These are phyloP conservation scores for Aspergillus phoenicis DNA, from an alignment of 2,329 filamentous ascomycete genomes.

Conservation along the genomic window DNA sequence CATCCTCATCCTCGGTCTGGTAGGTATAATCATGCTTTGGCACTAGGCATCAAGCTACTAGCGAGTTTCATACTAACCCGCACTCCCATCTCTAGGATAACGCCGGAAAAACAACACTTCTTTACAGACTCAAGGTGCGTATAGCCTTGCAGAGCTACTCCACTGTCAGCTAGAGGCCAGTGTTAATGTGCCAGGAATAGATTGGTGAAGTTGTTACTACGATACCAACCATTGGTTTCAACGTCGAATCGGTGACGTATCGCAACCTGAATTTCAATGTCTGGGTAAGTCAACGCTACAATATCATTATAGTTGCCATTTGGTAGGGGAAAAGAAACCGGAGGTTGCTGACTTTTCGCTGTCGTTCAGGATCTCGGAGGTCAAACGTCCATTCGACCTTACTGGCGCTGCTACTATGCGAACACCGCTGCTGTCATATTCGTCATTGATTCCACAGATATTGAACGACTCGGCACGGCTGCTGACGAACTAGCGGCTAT, in stretches of 20 bases:
- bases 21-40: conserved; percentile 52
- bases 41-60: conserved; percentile 8
- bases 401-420: conserved; percentile 99
- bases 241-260: conserved; percentile 98
- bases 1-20: conserved; percentile 90
- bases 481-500: conserved; percentile 91
- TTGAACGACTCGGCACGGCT: conserved; percentile 89
- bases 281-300: conserved; percentile 66
- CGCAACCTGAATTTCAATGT: conserved; percentile 99
- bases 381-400: conserved; percentile 97
- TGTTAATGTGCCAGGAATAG: conserved; percentile 49
- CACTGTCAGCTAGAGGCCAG: background rate
- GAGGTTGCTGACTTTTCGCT: conserved; percentile 1
- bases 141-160: background rate
- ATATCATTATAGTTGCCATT: background rate
- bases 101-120: conserved; percentile 93
- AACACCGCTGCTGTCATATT: conserved; percentile 99
- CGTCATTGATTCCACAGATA: conserved; percentile 97
- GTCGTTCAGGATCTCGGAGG: conserved; percentile 77
- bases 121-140: conserved; percentile 89
- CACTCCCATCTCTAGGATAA: conserved; percentile 69
- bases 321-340: background rate
- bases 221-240: conserved; percentile 98
- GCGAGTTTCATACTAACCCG: conserved; percentile 21
- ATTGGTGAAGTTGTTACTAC: conserved; percentile 99